A percentile compares a stretch with the other conserved stretches of the same genome.
These are phyloP conservation scores for Striga hermonthica DNA, from an alignment of 305 asterid species.

Conservation along the genomic window DNA sequence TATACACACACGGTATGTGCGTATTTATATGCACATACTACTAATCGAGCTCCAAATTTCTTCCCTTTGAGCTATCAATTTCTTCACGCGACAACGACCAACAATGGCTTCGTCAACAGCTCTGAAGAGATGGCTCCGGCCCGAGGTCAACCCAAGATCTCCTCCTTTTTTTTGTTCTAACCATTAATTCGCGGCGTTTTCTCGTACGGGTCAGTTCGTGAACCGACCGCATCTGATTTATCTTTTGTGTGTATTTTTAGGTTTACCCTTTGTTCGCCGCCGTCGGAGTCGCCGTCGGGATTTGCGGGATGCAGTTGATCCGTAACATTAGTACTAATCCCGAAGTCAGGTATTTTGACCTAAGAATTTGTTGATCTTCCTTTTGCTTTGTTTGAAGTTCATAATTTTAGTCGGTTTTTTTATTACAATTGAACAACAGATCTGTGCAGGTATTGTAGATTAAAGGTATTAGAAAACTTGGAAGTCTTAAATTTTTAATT, in stretches of 20 bases:
- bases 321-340: slow-evolving; percentile 74
- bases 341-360: slow-evolving; percentile 75
- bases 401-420: not conserved
- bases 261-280: slow-evolving; percentile 83
- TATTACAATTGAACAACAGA: slow-evolving; percentile 18
- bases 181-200: not conserved
- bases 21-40: too few relatives aligned
- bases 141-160: too few relatives aligned
- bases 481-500: not conserved
- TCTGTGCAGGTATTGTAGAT: slow-evolving; percentile 18
- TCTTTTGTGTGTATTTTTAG: slow-evolving; percentile 32
- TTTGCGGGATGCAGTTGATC: slow-evolving; percentile 82
- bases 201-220: slow-evolving; percentile 8
- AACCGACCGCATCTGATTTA: slow-evolving; percentile 38
- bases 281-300: slow-evolving; percentile 79
- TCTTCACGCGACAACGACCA: too few relatives aligned
- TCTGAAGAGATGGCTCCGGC: too few relatives aligned
- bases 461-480: too few relatives aligned
- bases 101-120: too few relatives aligned
- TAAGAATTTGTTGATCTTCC: not conserved
- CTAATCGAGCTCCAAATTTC: too few relatives aligned
- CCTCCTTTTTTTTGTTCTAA: not conserved
- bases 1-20: too few relatives aligned
- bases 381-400: not conserved
- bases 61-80: too few relatives aligned